These are phyloP conservation scores for Monascus purpureus DNA, from an alignment of 495 filamentous ascomycete genomes.

Conservation along the genomic window DNA sequence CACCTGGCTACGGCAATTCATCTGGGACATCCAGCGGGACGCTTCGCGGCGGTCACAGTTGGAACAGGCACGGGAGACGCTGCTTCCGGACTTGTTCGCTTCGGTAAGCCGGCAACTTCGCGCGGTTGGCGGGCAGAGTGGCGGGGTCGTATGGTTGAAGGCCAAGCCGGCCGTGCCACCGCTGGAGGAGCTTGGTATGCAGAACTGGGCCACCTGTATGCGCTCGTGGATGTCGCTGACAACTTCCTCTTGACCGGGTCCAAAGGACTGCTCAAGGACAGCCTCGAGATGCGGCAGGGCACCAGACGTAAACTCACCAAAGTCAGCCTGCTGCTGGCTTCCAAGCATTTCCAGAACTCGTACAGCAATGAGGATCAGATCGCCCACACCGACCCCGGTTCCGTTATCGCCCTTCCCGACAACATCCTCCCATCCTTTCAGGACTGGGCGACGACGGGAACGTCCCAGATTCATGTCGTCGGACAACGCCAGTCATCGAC, in stretches of 20 bases:
- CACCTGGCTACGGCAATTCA: constrained; percentile 24
- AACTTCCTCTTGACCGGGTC: too few relatives aligned
- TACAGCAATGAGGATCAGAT: too few relatives aligned
- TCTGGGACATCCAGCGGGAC: constrained; percentile 31
- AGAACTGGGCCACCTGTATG: background rate
- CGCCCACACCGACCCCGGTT: too few relatives aligned
- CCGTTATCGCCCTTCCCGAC: too few relatives aligned
- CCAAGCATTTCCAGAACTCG: too few relatives aligned
- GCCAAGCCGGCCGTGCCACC: constrained; percentile 10
- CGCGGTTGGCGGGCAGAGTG: constrained; percentile 15
- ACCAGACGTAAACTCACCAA: background rate
- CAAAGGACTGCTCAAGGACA: too few relatives aligned
- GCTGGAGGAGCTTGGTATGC: constrained; percentile 21
- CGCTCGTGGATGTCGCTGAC: background rate
- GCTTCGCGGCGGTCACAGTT: constrained; percentile 17
- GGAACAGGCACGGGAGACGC: constrained; percentile 10
- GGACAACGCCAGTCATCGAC: background rate
- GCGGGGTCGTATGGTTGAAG: constrained; percentile 22
- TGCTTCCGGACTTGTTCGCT: constrained; percentile 16
- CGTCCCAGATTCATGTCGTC: background rate
- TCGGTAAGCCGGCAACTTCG: constrained; percentile 13
- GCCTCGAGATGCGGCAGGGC: background rate
- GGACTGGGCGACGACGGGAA: too few relatives aligned
- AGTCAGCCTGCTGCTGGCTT: too few relatives aligned
- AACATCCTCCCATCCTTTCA: too few relatives aligned